A percentile compares a stretch with the other conserved stretches of the same genome.
These are phyloP conservation scores for Pichia nakasei DNA, from an alignment of 805 yeast species.

Conservation along the genomic window DNA sequence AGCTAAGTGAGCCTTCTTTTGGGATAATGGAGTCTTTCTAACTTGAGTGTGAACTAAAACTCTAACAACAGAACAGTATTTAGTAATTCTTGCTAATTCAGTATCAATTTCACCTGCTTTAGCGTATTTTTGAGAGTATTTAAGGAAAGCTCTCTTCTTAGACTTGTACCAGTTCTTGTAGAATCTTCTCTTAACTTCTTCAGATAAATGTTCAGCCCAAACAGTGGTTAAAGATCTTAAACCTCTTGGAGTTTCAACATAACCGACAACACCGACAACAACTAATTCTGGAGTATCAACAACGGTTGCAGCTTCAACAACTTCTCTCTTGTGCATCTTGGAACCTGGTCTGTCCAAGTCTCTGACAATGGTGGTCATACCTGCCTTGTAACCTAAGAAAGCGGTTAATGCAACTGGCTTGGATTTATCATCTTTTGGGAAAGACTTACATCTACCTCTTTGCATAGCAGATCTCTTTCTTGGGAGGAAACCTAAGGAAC, in stretches of 20 bases:
- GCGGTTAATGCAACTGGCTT: constrained; percentile 99
- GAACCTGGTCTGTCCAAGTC: constrained; percentile 99
- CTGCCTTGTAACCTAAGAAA: constrained; percentile 99
- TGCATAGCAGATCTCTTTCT: constrained; percentile 98
- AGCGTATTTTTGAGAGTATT: constrained; percentile 98
- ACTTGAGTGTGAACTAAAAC: constrained; percentile 99
- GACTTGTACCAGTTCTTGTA: constrained; percentile 99
- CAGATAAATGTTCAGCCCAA: constrained; percentile 99
- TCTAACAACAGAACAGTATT: constrained; percentile 98
- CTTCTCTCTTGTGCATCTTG: constrained; percentile 99
- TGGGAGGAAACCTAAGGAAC: constrained; percentile 99
- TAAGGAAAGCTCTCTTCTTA: constrained; percentile 99
- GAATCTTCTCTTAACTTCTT: constrained; percentile 99
- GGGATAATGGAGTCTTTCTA: constrained; percentile 97
- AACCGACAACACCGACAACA: constrained; percentile 99
- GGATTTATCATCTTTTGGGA: constrained; percentile 97
- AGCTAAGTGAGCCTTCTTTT: constrained; percentile 99
- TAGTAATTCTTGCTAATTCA: constrained; percentile 97
- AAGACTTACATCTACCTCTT: constrained; percentile 98
- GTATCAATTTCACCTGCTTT: constrained; percentile 81
- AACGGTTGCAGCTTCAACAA: constrained; percentile 98
- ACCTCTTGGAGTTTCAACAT: constrained; percentile 99
- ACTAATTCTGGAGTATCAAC: constrained; percentile 99
- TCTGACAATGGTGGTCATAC: constrained; percentile 99
- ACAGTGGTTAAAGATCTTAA: constrained; percentile 98